Percentiles rank a stretch among this genome's conserved stretches.
phyloP scores from a whole-genome alignment of 495 filamentous ascomycete genomes.

The Podospora pseudopauciseta region DNA sequence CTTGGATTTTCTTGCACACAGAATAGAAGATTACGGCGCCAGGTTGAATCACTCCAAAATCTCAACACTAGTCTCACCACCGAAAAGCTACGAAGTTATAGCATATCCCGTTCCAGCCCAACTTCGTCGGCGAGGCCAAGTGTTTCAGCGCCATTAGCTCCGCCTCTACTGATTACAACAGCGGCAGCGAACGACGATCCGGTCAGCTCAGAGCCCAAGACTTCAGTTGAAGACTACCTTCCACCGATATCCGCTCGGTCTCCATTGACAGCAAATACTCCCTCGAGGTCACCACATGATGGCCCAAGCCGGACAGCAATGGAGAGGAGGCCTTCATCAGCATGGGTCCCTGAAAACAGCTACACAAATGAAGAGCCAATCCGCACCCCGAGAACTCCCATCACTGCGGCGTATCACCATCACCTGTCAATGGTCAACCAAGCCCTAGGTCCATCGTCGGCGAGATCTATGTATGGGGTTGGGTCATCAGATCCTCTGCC shows the following conservation, averaged over 20 bases:
- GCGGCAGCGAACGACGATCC: background rate
- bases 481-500: background rate
- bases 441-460: background rate
- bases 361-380: background rate
- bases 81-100: background rate
- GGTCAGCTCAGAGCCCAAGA: background rate
- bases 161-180: background rate
- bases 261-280: background rate
- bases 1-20: conserved; percentile 16
- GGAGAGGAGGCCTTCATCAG: background rate
- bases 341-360: background rate
- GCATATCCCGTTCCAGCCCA: background rate
- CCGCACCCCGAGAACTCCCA: conserved; percentile 5
- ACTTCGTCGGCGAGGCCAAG: conserved; percentile 1
- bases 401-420: conserved; percentile 10
- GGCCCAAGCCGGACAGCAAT: background rate
- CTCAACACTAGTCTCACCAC: conserved; percentile 3
- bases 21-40: conserved; percentile 17
- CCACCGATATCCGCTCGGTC: background rate
- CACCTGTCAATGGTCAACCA: background rate
- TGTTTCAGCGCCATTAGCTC: conserved; percentile 1
- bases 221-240: background rate
- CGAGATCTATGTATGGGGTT: background rate
- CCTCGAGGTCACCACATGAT: background rate
- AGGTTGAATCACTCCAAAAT: conserved; percentile 15